Conservation (phyloP, 768 basidiomycete genomes). For the Grammothele lineata region DNA sequence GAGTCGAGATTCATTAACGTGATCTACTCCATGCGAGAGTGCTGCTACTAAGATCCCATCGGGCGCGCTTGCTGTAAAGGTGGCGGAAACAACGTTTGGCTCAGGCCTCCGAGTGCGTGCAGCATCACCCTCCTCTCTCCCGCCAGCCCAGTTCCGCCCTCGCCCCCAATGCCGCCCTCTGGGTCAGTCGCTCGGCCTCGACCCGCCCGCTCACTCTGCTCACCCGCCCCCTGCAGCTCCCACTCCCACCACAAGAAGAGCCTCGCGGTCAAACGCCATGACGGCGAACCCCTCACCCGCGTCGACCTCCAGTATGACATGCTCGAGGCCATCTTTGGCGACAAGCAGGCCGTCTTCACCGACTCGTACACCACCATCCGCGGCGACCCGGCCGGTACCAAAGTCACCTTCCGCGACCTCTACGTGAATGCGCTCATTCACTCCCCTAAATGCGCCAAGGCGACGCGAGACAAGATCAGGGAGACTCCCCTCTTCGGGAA, state of each 20-base stretch:
- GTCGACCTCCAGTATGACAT: conserved; percentile 63
- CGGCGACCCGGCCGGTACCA: conserved; percentile 21
- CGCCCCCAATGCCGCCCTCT: conserved; percentile 20
- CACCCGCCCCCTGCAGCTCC: conserved; percentile 33
- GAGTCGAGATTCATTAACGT: no score
- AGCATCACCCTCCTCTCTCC: conserved; percentile 8
- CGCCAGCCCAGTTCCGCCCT: no score
- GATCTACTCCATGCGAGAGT: no score
- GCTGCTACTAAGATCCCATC: conserved; percentile 29
- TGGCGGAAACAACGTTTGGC: conserved; percentile 23
- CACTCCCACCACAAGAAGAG: conserved; percentile 41
- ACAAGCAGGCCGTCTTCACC: conserved; percentile 52
- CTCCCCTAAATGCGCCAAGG: conserved; percentile 65
- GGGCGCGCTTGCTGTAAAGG: conserved; percentile 24
- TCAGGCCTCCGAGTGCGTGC: conserved; percentile 6
- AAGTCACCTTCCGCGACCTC: conserved; percentile 43
- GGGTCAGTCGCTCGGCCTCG: conserved; percentile 14
- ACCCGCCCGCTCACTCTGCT: not conserved
- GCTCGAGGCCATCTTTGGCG: conserved; percentile 38
- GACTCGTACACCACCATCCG: conserved; percentile 53
- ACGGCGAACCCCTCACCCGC: conserved; percentile 65
- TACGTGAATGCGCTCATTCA: conserved; percentile 44
- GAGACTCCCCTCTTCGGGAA: conserved; percentile 53
- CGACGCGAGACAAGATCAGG: conserved; percentile 67
- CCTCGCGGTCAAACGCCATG: conserved; percentile 43